Evolutionary conservation across 108 stramenopile species (phyloP), one percentile per base, ranked within the genome.

Genomic region (Pelagomonas calceolata): DNA sequence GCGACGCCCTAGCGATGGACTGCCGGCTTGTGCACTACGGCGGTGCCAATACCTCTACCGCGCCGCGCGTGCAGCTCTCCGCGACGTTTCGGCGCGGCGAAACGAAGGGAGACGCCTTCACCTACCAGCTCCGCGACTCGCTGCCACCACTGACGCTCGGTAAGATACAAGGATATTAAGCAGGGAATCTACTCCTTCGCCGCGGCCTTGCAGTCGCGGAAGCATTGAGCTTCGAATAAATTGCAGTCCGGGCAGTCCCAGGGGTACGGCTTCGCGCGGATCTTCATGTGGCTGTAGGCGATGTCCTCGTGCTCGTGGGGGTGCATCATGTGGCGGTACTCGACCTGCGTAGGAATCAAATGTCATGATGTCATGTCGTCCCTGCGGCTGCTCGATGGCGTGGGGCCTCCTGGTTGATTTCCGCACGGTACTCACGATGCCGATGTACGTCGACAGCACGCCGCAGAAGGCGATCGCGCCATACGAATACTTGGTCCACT

Each of bases 191-290:
- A n/a, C n/a, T n/a, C n/a, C n/a, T n/a, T n/a, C n/a, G n/a, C n/a
- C 12, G 30, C 32, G 10, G 10, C 39, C 26, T 43, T 36, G 75
- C 75, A 76, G 39, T 70, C 45, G 29, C 7, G 26, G 70, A 69
- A 76, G 63, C 75, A 76, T 7, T 12, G 60, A 5, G 21, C 64
- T 65, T 76, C 63, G 66, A 76, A 76, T 5, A 76, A 37, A 34
- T 71, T 71, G 71, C 75, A 76, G 51, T 76, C 75, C 30, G 67
- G 39, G 70, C 75, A 76, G 32, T 29, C 10, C 75, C 75, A 76
- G 10, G 75, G 75, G 51, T 67, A 76, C 15, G 75, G 65, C 70
- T 76, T 75, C 63, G 35, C 43, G 37, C 75, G 68, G 35, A 70
- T 33, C n/a, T 45, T 30, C 26, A 70, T 10, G 75, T 75, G 39